A percentile compares a stretch with the other conserved stretches of the same genome.
Conservation (phyloP, 1,284 basidiomycete species). For the Peniophora sp. region DNA sequence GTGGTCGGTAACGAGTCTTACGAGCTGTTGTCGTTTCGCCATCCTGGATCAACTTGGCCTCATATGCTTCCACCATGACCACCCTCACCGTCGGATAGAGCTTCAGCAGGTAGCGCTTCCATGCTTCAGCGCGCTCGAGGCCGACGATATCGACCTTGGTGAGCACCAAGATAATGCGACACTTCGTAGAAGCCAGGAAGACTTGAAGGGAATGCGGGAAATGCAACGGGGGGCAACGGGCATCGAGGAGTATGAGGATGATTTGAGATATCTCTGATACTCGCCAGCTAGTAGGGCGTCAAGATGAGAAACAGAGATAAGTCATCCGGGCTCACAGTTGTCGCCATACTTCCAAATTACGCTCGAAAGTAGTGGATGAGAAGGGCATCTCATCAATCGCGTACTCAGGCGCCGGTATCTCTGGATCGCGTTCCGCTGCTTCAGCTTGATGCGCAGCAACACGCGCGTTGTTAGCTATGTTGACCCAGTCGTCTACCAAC, state of each 20-base stretch:
- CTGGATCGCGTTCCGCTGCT: conserved; percentile 9
- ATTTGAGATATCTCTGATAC: conserved; percentile 83
- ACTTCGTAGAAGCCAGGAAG: conserved; percentile 33
- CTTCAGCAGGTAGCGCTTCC: conserved; percentile 62
- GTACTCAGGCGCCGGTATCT: conserved; percentile 13
- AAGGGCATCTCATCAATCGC: conserved; percentile 33
- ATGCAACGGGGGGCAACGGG: conserved; percentile 74
- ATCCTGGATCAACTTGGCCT: conserved; percentile 29
- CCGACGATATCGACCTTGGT: conserved; percentile 71
- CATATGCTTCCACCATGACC: conserved; percentile 65
- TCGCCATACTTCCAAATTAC: conserved; percentile 88
- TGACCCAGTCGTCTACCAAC: conserved; percentile 48
- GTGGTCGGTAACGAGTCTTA: conserved; percentile 45
- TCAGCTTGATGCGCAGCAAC: conserved; percentile 3
- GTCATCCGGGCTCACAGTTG: conserved; percentile 59
- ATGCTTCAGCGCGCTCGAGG: conserved; percentile 40
- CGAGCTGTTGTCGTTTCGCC: conserved; percentile 22
- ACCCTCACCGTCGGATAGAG: conserved; percentile 48
- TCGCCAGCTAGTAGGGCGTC: conserved; percentile 61
- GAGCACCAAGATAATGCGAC: conserved; percentile 65
- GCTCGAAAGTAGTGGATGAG: conserved; percentile 77
- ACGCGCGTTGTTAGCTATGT: conserved; percentile 13
- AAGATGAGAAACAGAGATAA: conserved; percentile 4
- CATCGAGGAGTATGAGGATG: conserved; percentile 79
- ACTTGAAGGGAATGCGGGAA: conserved; percentile 49